Conservation (phyloP, 2,329 filamentous ascomycete species). For the Epichloe bromicola region DNA sequence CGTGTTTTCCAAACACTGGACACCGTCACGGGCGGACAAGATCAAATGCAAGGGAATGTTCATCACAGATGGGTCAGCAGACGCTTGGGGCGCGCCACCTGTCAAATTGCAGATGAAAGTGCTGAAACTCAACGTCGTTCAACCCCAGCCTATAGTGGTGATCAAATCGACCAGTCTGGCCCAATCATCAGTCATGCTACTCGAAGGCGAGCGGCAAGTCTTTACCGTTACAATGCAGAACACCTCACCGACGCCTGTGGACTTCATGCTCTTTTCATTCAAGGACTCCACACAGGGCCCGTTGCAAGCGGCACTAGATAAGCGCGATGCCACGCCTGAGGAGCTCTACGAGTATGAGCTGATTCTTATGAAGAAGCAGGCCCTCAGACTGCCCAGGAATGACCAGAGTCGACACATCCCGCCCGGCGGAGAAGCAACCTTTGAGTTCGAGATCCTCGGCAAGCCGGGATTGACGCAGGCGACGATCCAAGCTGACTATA, state of each 20-base stretch:
- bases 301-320: conserved; percentile 60
- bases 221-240: conserved; percentile 78
- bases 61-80: conserved; percentile 36
- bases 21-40: conserved; percentile 54
- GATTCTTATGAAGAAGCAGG: conserved; percentile 61
- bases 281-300: conserved; percentile 75
- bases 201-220: conserved; percentile 72
- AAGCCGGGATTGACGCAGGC: conserved; percentile 74
- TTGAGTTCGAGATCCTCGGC: conserved; percentile 74
- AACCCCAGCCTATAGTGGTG: conserved; percentile 62
- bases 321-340: conserved; percentile 62
- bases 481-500: conserved; percentile 75
- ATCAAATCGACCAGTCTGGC: conserved; percentile 66
- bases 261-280: conserved; percentile 79
- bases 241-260: conserved; percentile 59
- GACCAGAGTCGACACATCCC: conserved; percentile 46
- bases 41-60: conserved; percentile 62
- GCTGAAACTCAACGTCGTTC: conserved; percentile 61
- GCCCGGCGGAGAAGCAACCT: conserved; percentile 54
- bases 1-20: conserved; percentile 69
- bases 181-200: conserved; percentile 79
- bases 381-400: conserved; percentile 43
- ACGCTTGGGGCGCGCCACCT: conserved; percentile 23
- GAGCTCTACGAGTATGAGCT: conserved; percentile 81
- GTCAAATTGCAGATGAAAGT: conserved; percentile 33